These are phyloP conservation scores for Cytospora schulzeri DNA, from an alignment of 2,329 filamentous ascomycete species.

Conservation along the genomic window DNA sequence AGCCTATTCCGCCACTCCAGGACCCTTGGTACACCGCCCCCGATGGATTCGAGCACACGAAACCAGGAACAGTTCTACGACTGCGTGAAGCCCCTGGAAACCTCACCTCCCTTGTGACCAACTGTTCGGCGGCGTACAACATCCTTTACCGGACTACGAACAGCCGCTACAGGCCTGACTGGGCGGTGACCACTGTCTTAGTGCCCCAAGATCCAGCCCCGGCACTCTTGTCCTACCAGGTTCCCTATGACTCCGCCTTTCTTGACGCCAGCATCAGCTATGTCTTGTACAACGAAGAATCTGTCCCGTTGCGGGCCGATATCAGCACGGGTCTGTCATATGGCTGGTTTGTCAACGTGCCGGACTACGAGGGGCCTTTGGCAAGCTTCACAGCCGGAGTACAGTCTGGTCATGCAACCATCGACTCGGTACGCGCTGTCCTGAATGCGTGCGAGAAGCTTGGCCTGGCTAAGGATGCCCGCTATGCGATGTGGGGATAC, in stretches of 20 bases:
- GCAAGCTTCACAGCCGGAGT: constrained; percentile 48
- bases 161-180: constrained; percentile 38
- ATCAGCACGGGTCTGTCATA: constrained; percentile 38
- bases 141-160: constrained; percentile 44
- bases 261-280: constrained; percentile 44
- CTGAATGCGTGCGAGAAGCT: constrained; percentile 32
- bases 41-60: constrained; percentile 32
- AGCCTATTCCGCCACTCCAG: constrained; percentile 33
- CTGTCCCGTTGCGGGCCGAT: constrained; percentile 30
- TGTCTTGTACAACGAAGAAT: constrained; percentile 33
- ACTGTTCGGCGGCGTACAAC: constrained; percentile 36
- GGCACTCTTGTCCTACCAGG: constrained; percentile 45
- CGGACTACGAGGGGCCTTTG: constrained; percentile 49
- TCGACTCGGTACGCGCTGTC: constrained; percentile 49
- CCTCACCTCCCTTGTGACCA: constrained; percentile 29
- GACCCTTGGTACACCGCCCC: constrained; percentile 41
- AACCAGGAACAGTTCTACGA: constrained; percentile 36
- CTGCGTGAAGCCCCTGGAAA: constrained; percentile 36
- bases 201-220: constrained; percentile 34
- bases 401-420: constrained; percentile 46
- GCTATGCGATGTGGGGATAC: constrained; percentile 54
- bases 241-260: constrained; percentile 43
- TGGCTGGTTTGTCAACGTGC: constrained; percentile 48
- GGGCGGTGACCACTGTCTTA: constrained; percentile 44
- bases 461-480: constrained; percentile 34